Evolutionary conservation across 2,329 filamentous ascomycete species (phyloP), one percentile per base, ranked within the genome.

Genomic region (Fusarium staphyleae): DNA sequence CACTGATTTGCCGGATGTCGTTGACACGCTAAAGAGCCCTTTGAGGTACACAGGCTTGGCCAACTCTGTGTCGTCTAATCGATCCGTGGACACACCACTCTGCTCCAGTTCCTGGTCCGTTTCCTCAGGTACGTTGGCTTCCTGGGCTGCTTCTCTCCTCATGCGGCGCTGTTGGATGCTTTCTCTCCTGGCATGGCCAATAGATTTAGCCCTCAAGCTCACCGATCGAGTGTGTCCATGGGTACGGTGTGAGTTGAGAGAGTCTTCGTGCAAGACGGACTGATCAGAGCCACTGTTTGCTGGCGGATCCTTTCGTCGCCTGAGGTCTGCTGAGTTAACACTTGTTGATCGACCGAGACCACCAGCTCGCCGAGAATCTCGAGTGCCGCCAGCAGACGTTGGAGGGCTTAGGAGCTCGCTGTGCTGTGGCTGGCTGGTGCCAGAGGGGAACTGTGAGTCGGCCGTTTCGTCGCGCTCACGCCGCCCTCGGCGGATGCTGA

Each of bases 21-120:
- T 99, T 4, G 91, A 96, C 47, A 98, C 95, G 67, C 93, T 98
- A 77, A 99, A 98, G 14, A 99, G 81, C 4, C 95, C 95, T 74
- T 98, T 99, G 51, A 99, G 83, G 72, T 89, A 98, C 3, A 98
- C 95, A 0, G 95, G 95, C 72, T 96, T 97, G 46, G 93, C 87
- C 55, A 93, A 84, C 63, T 96, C 91, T 5, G 89, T 87, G 63
- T 84, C 86, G 56, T 85, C 82, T 9, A 87, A 72, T 18, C 83
- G 77, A 33, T 88, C 85, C 2, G 81, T 84, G 8, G 85, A 87
- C 22, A 81, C 73, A 3, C 83, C 83, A 52, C 83, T 87, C 28
- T 79, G 78, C 52, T 86, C 82, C 19, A 91, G 76, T 51, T 97
- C 92, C 41, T 87, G 84, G 68, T 96, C 91, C 0, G 92, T 96